Evolutionary conservation across 2,329 filamentous ascomycete species (phyloP), one percentile per base, ranked within the genome.

Genomic region (Fusarium avenaceum): DNA sequence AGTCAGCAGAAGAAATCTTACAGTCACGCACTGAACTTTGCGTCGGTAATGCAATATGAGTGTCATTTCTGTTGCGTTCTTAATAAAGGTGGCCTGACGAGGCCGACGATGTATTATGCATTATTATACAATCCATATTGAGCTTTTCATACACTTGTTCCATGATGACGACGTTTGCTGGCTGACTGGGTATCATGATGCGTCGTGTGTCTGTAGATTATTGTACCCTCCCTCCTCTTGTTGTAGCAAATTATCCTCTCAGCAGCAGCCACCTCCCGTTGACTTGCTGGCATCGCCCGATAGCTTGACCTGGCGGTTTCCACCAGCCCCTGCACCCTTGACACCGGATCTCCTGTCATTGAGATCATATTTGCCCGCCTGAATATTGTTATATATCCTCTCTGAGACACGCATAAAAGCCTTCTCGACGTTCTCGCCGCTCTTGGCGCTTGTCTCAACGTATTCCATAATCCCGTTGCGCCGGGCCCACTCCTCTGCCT

Each of bases 371-470:
- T 89, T 93, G 13, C 96, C 96, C 2, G 93, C 93, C 82, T 97
- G 93, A 66, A 99, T 97, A 75, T 98, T 98, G 78, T 95, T 90
- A 77, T 96, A 97, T 82, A 99, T 98, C 79, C 94, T 86, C 83
- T 97, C 94, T 20, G 96, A 94, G 15, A 98, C 94, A 75, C 96
- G 90, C 76, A 97, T 86, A 75, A 99, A 99, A 3, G 96, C 96
- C 71, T 90, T 87, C 79, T 99, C 96, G 35, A 99, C 96, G 50
- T 93, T 93, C 77, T 97, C 93, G 52, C 96, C 96, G 65, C 91
- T 96, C 84, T 98, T 99, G 49, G 96, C 96, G 70, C 91, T 94
- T 39, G 96, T 99, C 83, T 99, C 96, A 66, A 98, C 93, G 77
- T 98, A 98, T 77, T 94, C 89, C 76, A 97, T 88, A 26, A 98